Evolutionary conservation across 305 asterid genomes (phyloP), one percentile per base, ranked within the genome.

Genomic region (Ilex paraguariensis): DNA sequence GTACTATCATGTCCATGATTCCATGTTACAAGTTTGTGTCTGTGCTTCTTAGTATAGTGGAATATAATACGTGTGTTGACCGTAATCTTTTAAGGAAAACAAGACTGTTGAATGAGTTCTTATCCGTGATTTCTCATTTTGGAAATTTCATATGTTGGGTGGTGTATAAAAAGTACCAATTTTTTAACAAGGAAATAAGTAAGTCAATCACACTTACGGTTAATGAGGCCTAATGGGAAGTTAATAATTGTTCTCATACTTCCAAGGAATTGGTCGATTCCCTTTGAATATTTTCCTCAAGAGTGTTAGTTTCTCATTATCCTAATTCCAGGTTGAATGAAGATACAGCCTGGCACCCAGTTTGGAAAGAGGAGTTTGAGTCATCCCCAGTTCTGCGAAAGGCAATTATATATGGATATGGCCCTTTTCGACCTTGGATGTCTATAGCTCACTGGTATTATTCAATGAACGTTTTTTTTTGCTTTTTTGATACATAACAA

Each of bases 331-430:
- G 98, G 98, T 78, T 93, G 87, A 65, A 67, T 33, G 95, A 90
- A 81, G 99, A 93, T 75, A 93, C 97, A 39, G 99, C 96, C 60
- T 90, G 97, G 99, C 87, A 78, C 63, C 96, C 97, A 64, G 80
- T 93, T 50, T 44, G 63, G 61, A 68, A 31, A 66, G 80, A 83
- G 69, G 95, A 93, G 72, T 84, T 87, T 54, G 78, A 86, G 16
- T 68, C 90, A 31, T 46, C 73, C 57, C 77, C 88, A 40, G 28
- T 62, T 59, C 69, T 90, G 49, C 82, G 95, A 59, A 93, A 90
- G 81, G 95, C 95, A 59, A 84, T 93, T 53, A 68, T 84, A 50
- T 79, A 48, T 66, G 99, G 83, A 69, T 90, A 87, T 56, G 99
- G 97, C 40, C 95, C 97, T 52, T 36, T 93, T 32, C 74, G 97